Evolutionary conservation across 257 asterid genomes (phyloP).

Genomic region (Solanum bukasovii): DNA sequence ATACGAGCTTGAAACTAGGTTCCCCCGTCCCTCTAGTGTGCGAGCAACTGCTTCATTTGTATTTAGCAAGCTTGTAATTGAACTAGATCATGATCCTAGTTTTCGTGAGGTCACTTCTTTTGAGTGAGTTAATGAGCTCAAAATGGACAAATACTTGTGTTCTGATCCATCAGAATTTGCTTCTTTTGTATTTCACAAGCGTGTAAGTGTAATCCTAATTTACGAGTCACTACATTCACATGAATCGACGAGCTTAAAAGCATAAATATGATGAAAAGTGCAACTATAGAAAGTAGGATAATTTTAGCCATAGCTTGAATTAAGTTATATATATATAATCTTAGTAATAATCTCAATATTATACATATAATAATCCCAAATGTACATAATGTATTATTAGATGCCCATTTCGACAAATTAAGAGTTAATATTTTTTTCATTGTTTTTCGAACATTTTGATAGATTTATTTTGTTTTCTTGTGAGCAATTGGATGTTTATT

Average conservation of each 20-base stretch:
- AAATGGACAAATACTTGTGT: not conserved
- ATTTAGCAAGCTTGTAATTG: not conserved
- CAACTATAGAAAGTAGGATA: not conserved
- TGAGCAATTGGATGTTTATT: not conserved
- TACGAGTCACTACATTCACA: not conserved
- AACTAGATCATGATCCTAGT: not conserved
- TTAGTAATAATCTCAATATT: not conserved
- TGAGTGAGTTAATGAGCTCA: not conserved
- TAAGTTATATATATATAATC: not conserved
- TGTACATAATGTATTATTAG: not conserved
- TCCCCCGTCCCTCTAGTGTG: too few species aligned
- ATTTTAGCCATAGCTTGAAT: not conserved
- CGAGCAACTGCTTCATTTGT: not conserved
- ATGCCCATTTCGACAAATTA: not conserved
- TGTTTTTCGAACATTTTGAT: not conserved
- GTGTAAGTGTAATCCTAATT: not conserved
- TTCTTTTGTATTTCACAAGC: not conserved
- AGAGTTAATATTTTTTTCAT: not conserved
- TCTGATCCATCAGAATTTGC: not conserved
- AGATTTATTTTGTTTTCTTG: not conserved
- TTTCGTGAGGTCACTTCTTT: not conserved
- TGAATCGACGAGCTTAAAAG: not conserved
- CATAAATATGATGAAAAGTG: not conserved
- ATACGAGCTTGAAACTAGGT: too few species aligned
- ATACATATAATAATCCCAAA: not conserved